A percentile compares a stretch with the other conserved stretches of the same genome.
phyloP scores from a whole-genome alignment of 495 filamentous ascomycete species.

The Trichoderma virens region DNA sequence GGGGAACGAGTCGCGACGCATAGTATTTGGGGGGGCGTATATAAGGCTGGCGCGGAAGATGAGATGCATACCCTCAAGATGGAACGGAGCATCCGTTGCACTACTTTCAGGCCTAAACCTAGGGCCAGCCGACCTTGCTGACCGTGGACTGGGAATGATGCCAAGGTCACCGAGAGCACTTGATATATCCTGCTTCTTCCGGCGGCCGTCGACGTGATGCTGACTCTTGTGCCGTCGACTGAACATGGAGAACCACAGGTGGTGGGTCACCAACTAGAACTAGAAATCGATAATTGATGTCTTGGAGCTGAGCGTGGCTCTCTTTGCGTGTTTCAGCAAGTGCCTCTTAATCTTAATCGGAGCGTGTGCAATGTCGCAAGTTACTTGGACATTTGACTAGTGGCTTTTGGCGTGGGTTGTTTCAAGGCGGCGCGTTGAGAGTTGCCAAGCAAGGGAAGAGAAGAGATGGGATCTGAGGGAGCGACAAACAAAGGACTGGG shows the following conservation, averaged over 20 bases:
- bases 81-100: slow-evolving; percentile 8
- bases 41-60: background rate
- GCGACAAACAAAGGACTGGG: background rate
- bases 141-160: slow-evolving; percentile 1
- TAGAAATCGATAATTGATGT: background rate
- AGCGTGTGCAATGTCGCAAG: background rate
- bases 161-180: background rate
- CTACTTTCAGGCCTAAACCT: background rate
- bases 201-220: background rate
- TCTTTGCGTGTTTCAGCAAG: slow-evolving; percentile 1
- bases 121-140: background rate
- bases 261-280: slow-evolving; percentile 6
- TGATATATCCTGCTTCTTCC: background rate
- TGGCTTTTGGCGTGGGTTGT: background rate
- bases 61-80: slow-evolving; percentile 4
- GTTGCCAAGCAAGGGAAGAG: background rate
- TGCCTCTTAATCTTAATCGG: background rate
- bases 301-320: background rate
- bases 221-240: slow-evolving; percentile 3
- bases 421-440: background rate
- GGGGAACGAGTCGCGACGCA: background rate
- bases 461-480: background rate
- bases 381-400: background rate
- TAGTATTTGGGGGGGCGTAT: background rate
- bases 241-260: slow-evolving; percentile 3